Evolutionary conservation across 164 flowering plant genomes (phyloP).

Genomic region (Hamamelis virginiana): DNA sequence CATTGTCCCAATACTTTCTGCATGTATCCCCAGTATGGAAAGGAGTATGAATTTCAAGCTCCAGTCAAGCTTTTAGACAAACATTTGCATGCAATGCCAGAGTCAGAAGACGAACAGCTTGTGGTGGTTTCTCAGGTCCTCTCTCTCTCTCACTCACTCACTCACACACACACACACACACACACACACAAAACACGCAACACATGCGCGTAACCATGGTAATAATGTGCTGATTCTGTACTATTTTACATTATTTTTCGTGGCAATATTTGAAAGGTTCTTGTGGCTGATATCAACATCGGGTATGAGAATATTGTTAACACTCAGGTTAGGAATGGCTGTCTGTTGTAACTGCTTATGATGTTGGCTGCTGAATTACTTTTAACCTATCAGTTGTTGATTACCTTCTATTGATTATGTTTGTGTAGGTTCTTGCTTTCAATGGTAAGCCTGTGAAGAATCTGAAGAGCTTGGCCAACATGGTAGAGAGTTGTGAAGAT

Average conservation of each 20-base stretch:
- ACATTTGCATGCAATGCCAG: constrained; percentile 72
- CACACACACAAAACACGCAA: not conserved
- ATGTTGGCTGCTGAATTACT: not conserved
- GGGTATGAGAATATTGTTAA: constrained; percentile 93
- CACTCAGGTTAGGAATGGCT: constrained; percentile 60
- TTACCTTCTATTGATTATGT: not conserved
- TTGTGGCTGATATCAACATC: constrained; percentile 86
- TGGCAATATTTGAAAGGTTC: constrained; percentile 50
- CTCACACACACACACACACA: not conserved
- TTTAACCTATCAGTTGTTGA: not conserved
- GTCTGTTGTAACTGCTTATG: not conserved
- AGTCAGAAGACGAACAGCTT: constrained; percentile 78
- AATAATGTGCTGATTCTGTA: constrained; percentile 1
- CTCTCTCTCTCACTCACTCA: constrained; percentile 7
- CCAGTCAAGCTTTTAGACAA: constrained; percentile 93
- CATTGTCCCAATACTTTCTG: not conserved
- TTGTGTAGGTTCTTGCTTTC: constrained; percentile 66
- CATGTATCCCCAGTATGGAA: constrained; percentile 61
- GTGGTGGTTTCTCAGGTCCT: constrained; percentile 90
- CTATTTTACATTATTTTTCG: too few relatives aligned
- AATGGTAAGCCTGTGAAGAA: constrained; percentile 83
- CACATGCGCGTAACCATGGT: not conserved
- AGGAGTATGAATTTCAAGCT: constrained; percentile 77
- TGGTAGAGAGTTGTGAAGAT: constrained; percentile 80
- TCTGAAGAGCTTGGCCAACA: constrained; percentile 68